Evolutionary conservation across 2,329 filamentous ascomycete species (phyloP).

Genomic region (Aspergillus brunneoviolaceus): DNA sequence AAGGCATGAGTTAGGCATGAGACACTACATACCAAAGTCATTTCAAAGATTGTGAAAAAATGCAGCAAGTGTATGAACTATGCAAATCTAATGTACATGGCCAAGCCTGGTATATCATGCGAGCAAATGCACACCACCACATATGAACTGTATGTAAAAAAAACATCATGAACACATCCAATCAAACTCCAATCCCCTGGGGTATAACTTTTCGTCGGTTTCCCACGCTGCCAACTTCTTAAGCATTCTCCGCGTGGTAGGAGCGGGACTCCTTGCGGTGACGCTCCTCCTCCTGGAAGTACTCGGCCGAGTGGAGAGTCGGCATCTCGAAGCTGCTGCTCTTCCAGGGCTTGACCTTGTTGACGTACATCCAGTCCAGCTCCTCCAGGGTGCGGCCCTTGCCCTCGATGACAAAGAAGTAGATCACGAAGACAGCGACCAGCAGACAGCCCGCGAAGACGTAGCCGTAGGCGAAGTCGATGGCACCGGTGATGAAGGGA

Average conservation of each 20-base stretch:
- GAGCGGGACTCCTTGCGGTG: constrained; percentile 23
- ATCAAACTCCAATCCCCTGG: background rate
- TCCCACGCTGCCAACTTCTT: constrained; percentile 3
- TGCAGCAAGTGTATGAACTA: background rate
- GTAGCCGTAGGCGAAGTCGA: constrained; percentile 73
- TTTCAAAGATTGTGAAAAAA: too few species aligned
- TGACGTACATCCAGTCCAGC: constrained; percentile 72
- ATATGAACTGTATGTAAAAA: background rate
- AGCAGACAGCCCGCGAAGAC: constrained; percentile 73
- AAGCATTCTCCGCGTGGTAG: constrained; percentile 32
- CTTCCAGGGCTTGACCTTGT: constrained; percentile 60
- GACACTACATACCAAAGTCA: too few species aligned
- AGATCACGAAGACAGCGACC: constrained; percentile 60
- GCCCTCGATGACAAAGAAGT: constrained; percentile 74
- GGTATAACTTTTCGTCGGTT: background rate
- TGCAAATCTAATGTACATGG: background rate
- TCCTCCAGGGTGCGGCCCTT: constrained; percentile 71
- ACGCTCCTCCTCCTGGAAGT: constrained; percentile 10
- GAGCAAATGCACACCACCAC: background rate
- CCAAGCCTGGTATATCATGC: background rate
- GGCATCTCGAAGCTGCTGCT: constrained; percentile 50
- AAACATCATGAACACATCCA: background rate
- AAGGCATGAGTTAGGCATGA: too few species aligned
- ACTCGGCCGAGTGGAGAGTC: constrained; percentile 20
- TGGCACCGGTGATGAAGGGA: constrained; percentile 69